Evolutionary conservation across 2,329 filamentous ascomycete species (phyloP).

Genomic region (Aspergillus sp.): DNA sequence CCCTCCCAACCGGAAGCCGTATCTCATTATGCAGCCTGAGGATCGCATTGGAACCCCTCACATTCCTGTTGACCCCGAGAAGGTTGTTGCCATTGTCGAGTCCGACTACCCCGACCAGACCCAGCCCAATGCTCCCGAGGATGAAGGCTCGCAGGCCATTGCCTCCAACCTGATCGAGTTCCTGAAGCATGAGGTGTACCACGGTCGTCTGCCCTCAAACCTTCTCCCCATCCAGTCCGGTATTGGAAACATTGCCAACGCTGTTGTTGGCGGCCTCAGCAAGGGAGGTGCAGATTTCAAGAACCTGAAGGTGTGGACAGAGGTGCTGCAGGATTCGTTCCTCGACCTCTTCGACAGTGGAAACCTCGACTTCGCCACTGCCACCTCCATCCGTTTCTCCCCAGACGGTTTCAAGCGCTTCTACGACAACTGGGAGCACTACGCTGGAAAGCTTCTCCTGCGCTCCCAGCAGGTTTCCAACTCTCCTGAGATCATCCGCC

Average conservation of each 20-base stretch:
- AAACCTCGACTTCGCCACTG: conserved; percentile 84
- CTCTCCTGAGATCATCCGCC: conserved; percentile 84
- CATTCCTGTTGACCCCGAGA: conserved; percentile 80
- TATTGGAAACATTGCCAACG: conserved; percentile 92
- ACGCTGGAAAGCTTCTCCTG: conserved; percentile 78
- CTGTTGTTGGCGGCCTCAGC: conserved; percentile 79
- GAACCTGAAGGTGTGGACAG: conserved; percentile 89
- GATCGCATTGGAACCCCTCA: conserved; percentile 81
- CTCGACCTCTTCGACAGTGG: conserved; percentile 88
- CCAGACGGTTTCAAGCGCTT: conserved; percentile 89
- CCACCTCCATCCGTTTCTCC: conserved; percentile 86
- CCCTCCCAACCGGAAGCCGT: conserved; percentile 78
- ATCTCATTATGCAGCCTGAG: conserved; percentile 80
- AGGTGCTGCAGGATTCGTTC: conserved; percentile 91
- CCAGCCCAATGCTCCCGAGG: conserved; percentile 71
- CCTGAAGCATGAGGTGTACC: conserved; percentile 79
- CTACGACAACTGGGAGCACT: conserved; percentile 80
- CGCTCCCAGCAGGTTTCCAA: conserved; percentile 88
- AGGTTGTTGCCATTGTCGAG: conserved; percentile 81
- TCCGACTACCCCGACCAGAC: conserved; percentile 80
- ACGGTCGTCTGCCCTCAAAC: conserved; percentile 73
- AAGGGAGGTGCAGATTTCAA: conserved; percentile 73
- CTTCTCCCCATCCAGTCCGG: conserved; percentile 82
- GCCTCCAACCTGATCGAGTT: conserved; percentile 79
- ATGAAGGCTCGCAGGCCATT: conserved; percentile 70